Percentiles rank a stretch among this genome's conserved stretches.
These are phyloP conservation scores for Discostella stelligera DNA, from an alignment of 352 stramenopile species.

Conservation along the genomic window DNA sequence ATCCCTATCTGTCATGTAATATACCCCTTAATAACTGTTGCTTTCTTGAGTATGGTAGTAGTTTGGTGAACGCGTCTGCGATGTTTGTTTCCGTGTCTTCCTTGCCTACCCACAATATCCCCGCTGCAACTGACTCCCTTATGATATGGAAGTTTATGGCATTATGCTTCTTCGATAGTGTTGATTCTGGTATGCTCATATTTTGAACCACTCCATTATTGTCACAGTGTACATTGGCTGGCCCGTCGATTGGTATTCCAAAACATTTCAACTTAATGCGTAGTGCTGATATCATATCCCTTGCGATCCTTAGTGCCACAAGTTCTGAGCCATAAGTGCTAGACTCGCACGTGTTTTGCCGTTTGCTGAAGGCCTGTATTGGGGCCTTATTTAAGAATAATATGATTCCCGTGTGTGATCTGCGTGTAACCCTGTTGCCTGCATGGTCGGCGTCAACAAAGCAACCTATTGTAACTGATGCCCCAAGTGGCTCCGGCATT, in stretches of 20 bases:
- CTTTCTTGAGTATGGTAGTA: constrained; percentile 26
- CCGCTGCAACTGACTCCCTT: constrained; percentile 42
- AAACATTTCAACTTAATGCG: constrained; percentile 62
- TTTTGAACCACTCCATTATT: constrained; percentile 57
- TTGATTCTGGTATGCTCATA: constrained; percentile 44
- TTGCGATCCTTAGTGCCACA: constrained; percentile 43
- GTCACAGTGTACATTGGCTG: constrained; percentile 53
- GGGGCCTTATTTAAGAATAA: constrained; percentile 43
- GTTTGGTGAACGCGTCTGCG: constrained; percentile 58
- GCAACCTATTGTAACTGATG: background rate
- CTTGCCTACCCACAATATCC: constrained; percentile 47
- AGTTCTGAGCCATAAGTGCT: constrained; percentile 55
- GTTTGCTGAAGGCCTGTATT: too few relatives aligned
- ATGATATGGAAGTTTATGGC: constrained; percentile 56
- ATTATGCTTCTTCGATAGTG: constrained; percentile 62
- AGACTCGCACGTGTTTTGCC: constrained; percentile 56
- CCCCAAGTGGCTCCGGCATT: constrained; percentile 37
- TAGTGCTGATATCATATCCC: constrained; percentile 49
- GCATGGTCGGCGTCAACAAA: constrained; percentile 56
- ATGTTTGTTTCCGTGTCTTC: constrained; percentile 49
- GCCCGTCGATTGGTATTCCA: constrained; percentile 5
- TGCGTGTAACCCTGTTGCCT: constrained; percentile 44
- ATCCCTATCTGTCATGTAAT: too few relatives aligned
- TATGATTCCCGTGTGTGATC: constrained; percentile 45
- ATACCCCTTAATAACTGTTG: constrained; percentile 7